Conservation (phyloP, 208 protist species). For the Angomonas ambiguus region DNA sequence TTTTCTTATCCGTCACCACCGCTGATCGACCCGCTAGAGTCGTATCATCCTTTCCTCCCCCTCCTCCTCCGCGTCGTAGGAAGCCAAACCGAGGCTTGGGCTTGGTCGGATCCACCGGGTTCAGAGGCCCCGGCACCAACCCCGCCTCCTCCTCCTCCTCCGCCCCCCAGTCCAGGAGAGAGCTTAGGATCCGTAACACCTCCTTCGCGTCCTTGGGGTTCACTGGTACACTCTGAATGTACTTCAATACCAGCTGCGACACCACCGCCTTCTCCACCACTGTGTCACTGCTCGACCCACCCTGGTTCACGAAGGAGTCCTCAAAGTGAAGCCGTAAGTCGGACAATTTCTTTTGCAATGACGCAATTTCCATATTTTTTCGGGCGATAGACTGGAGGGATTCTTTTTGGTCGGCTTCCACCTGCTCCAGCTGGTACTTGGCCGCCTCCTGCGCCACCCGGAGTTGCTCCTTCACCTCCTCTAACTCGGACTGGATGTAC, state of each 20-base stretch:
- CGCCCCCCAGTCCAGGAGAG: slow-evolving; percentile 76
- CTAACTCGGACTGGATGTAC: slow-evolving; percentile 20
- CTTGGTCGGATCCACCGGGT: slow-evolving; percentile 36
- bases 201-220: slow-evolving; percentile 24
- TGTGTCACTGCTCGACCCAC: background rate
- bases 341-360: slow-evolving; percentile 71
- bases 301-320: background rate
- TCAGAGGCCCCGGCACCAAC: slow-evolving; percentile 64
- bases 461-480: slow-evolving; percentile 22
- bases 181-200: slow-evolving; percentile 73
- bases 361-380: slow-evolving; percentile 62
- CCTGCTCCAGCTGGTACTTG: slow-evolving; percentile 13
- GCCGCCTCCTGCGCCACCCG: background rate
- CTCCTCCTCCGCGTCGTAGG: slow-evolving; percentile 1
- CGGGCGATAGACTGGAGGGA: background rate
- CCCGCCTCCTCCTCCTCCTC: slow-evolving; percentile 70
- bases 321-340: slow-evolving; percentile 63
- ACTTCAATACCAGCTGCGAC: slow-evolving; percentile 80
- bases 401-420: background rate
- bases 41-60: background rate
- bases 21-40: background rate
- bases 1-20: background rate
- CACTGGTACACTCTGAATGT: slow-evolving; percentile 66
- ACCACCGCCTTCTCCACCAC: slow-evolving; percentile 75
- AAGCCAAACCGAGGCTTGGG: slow-evolving; percentile 17